phyloP scores from a whole-genome alignment of 164 flowering plant species.

The Malania oleifera region DNA sequence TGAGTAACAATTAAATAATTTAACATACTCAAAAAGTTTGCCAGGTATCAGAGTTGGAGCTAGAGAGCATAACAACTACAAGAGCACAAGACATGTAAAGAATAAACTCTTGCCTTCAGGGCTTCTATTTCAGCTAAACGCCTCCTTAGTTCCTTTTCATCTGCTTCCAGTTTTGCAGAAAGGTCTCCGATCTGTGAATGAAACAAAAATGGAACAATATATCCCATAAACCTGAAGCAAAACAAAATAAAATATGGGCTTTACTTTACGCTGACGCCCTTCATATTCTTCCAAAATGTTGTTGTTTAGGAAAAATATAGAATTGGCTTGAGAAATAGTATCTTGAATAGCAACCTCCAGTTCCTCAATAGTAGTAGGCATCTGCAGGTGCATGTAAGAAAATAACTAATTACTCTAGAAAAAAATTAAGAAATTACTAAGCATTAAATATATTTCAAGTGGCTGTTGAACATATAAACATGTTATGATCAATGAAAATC shows the following conservation, averaged over 20 bases:
- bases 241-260: not conserved
- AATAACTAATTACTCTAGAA: no score
- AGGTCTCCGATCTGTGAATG: constrained; percentile 54
- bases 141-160: constrained; percentile 37
- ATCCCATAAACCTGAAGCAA: not conserved
- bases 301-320: constrained; percentile 71
- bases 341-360: constrained; percentile 85
- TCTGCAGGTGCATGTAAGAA: no score
- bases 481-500: no score
- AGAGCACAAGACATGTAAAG: not conserved
- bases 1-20: not conserved
- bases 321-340: constrained; percentile 72
- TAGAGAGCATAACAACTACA: not conserved
- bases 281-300: constrained; percentile 85
- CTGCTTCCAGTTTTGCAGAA: constrained; percentile 43
- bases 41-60: not conserved
- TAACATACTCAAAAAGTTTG: not conserved
- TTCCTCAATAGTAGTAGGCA: constrained; percentile 94
- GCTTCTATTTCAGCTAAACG: constrained; percentile 49
- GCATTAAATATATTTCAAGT: no score
- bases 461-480: no score
- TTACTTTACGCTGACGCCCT: constrained; percentile 57
- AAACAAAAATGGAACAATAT: not conserved
- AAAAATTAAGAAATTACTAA: no score
- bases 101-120: constrained; percentile 49